Percentiles rank a stretch among this genome's conserved stretches.
Conservation (phyloP, 768 basidiomycete genomes). For the Boletellus ananiceps region DNA sequence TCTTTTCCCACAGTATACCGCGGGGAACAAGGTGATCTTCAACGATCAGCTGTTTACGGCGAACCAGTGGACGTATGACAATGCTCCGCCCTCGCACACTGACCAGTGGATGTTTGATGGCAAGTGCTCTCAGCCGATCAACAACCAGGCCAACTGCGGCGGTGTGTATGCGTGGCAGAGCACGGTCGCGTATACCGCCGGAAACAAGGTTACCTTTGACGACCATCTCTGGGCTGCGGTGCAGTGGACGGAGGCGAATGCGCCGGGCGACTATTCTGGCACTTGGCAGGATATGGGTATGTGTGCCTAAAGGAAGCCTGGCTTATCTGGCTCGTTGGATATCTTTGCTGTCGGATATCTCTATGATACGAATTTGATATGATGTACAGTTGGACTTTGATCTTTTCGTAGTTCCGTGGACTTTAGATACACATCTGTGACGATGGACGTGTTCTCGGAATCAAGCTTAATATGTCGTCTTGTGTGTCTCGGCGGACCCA, state of each 20-base stretch:
- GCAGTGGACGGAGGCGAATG: constrained; percentile 21
- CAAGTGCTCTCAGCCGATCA: constrained; percentile 17
- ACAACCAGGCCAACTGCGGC: constrained; percentile 19
- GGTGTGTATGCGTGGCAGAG: constrained; percentile 21
- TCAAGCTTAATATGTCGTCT: too few species aligned
- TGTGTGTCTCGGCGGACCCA: too few species aligned
- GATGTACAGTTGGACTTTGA: too few species aligned
- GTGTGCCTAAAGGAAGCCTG: constrained; percentile 10
- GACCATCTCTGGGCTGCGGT: constrained; percentile 19
- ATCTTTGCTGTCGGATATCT: too few species aligned
- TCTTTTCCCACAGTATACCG: constrained; percentile 14
- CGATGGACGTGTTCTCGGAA: too few species aligned
- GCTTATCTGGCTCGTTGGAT: neutral
- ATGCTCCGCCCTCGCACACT: constrained; percentile 5
- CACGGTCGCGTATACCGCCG: constrained; percentile 13
- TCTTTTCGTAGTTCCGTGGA: too few species aligned
- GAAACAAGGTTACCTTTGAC: constrained; percentile 15
- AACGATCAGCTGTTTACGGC: constrained; percentile 20
- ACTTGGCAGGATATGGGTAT: constrained; percentile 21
- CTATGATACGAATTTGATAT: too few species aligned
- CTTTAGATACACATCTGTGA: too few species aligned
- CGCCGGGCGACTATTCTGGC: constrained; percentile 25
- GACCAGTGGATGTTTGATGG: constrained; percentile 17
- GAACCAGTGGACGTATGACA: constrained; percentile 26
- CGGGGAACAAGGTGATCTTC: constrained; percentile 22